These are phyloP conservation scores for Hydnomerulius pinastri DNA, from an alignment of 768 basidiomycete genomes.

Conservation along the genomic window DNA sequence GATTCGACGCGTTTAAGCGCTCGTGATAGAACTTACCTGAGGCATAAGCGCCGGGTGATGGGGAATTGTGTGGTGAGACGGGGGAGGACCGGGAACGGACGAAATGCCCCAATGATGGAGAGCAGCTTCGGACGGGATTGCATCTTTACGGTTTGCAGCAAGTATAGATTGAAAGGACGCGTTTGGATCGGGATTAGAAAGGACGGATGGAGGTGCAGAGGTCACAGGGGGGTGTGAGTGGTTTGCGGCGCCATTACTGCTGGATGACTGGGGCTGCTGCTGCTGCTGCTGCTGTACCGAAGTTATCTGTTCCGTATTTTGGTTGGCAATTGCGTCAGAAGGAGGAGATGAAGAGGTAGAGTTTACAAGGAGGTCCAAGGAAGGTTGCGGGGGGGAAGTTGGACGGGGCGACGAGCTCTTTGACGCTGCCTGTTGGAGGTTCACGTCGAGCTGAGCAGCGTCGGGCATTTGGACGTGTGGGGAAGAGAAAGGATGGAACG, in stretches of 20 bases:
- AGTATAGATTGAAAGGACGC: slow-evolving; percentile 44
- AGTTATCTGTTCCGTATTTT: slow-evolving; percentile 35
- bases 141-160: slow-evolving; percentile 34
- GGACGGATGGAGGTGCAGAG: slow-evolving; percentile 32
- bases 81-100: slow-evolving; percentile 20
- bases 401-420: slow-evolving; percentile 50
- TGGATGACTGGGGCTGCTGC: slow-evolving; percentile 19
- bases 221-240: slow-evolving; percentile 33
- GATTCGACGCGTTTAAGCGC: slow-evolving; percentile 31
- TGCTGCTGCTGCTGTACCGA: slow-evolving; percentile 23
- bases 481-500: slow-evolving; percentile 45
- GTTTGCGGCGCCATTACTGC: slow-evolving; percentile 27
- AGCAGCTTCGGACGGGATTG: slow-evolving; percentile 27
- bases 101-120: slow-evolving; percentile 42
- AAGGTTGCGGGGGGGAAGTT: slow-evolving; percentile 42
- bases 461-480: slow-evolving; percentile 45
- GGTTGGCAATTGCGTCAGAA: slow-evolving; percentile 33
- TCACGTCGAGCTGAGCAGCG: slow-evolving; percentile 34
- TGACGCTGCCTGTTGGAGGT: slow-evolving; percentile 32
- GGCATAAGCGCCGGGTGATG: slow-evolving; percentile 33
- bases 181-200: slow-evolving; percentile 39
- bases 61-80: slow-evolving; percentile 31
- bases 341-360: slow-evolving; percentile 26
- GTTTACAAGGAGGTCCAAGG: slow-evolving; percentile 41
- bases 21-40: slow-evolving; percentile 39